phyloP scores from a whole-genome alignment of 2,329 filamentous ascomycete genomes.

The Colletotrichum australisinense region DNA sequence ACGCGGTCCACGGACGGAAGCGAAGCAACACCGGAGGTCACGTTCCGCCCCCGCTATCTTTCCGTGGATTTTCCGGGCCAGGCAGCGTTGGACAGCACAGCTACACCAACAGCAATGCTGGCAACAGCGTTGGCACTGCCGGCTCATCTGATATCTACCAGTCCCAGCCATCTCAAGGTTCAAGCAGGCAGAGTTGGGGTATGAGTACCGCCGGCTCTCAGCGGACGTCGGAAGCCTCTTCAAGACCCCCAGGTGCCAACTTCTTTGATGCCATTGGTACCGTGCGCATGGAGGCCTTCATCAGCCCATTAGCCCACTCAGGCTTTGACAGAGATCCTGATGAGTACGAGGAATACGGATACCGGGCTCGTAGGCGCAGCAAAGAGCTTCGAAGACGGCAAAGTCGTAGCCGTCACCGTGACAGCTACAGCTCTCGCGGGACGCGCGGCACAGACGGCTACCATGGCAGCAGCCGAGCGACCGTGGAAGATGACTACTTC shows the following conservation, averaged over 20 bases:
- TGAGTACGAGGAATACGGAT: conserved; percentile 62
- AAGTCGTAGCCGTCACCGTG: conserved; percentile 65
- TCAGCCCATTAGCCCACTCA: conserved; percentile 70
- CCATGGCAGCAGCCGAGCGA: conserved; percentile 58
- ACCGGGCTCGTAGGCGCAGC: conserved; percentile 62
- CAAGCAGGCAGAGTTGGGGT: conserved; percentile 52
- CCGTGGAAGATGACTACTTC: conserved; percentile 67
- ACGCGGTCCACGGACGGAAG: conserved; percentile 78
- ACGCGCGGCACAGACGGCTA: conserved; percentile 60
- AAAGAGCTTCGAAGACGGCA: conserved; percentile 64
- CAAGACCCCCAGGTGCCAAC: conserved; percentile 57
- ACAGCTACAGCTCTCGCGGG: conserved; percentile 60
- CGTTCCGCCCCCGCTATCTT: conserved; percentile 75
- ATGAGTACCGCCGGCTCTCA: conserved; percentile 59
- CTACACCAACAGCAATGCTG: conserved; percentile 67
- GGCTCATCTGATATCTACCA: conserved; percentile 72
- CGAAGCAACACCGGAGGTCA: conserved; percentile 89
- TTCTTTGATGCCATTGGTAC: conserved; percentile 93
- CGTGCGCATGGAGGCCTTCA: conserved; percentile 97
- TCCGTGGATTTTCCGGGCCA: conserved; percentile 81
- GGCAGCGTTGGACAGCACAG: conserved; percentile 55
- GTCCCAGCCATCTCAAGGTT: conserved; percentile 61
- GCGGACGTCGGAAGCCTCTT: conserved; percentile 68
- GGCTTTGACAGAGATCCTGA: conserved; percentile 59
- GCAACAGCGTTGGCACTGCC: conserved; percentile 67